Evolutionary conservation across 2,329 filamentous ascomycete species (phyloP), one percentile per base, ranked within the genome.

Genomic region (Exophiala sp.): DNA sequence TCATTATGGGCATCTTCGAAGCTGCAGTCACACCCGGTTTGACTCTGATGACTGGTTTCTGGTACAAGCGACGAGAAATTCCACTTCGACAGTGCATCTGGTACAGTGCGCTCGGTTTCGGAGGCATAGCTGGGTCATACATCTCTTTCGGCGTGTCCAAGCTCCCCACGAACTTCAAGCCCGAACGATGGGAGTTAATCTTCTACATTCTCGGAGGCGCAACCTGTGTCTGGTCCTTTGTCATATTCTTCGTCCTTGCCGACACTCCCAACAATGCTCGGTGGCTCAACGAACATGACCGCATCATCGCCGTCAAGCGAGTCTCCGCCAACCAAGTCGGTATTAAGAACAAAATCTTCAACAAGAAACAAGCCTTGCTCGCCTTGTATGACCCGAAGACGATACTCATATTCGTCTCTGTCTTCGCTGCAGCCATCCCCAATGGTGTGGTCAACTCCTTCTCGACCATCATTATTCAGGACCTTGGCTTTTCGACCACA

Each of bases 41-140:
- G 50, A 78, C 77, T 71, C 72, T 78, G 67, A 74, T 78, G 29
- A 71, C 77, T 2, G 67, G 70, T 2, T 75, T 76, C 68, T 79
- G 75, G 74, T 78, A 77, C 60, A 69, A 41, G 14, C 18, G 36
- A 41, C 16, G 36, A 16, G 34, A 49, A 11, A 40, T 49, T 61
- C 82, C 83, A 0, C 72, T 80, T 2, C 73, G 82, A 0, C 81
- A 83, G 46, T 79, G 78, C 1, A 68, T 79, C 0, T 84, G 80
- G 80, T 83, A 81, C 38, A 63, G 68, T 58, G 78, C 76, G 1
- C 83, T 83, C 58, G 81, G 81, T 1, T 71, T 84, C 12, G 81
- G 79, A 1, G 80, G 79, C 10, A 82, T 82, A 75, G 79, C 83
- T 48, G 81, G 81, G 11, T 79, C 75, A 14, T 65, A 66, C 9